Evolutionary conservation across 2,329 filamentous ascomycete species (phyloP).

Genomic region (Blastomyces silverae): DNA sequence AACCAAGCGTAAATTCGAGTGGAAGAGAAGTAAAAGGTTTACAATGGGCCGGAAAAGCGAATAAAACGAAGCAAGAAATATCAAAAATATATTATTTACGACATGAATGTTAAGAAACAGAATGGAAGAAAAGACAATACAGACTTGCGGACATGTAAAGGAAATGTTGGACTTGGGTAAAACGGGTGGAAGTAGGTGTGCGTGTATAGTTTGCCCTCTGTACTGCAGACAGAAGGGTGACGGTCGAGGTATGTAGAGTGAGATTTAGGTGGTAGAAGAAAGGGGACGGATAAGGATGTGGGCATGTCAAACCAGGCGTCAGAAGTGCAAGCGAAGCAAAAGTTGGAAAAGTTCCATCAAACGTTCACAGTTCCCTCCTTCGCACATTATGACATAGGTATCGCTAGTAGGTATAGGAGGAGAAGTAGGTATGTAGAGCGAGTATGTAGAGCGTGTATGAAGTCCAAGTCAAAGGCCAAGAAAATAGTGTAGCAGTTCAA

Average conservation of each 20-base stretch:
- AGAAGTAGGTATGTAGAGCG: neutral
- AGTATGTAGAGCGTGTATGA: constrained; percentile 9
- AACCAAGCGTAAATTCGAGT: neutral
- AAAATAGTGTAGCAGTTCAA: constrained; percentile 7
- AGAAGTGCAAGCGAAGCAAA: neutral
- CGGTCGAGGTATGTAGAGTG: neutral
- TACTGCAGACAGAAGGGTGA: constrained; percentile 7
- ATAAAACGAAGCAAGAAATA: neutral
- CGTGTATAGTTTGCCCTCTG: neutral
- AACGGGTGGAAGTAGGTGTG: neutral
- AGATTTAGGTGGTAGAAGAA: neutral
- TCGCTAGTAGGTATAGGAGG: neutral
- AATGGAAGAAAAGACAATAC: neutral
- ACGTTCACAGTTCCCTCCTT: neutral
- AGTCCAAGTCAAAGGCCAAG: constrained; percentile 6
- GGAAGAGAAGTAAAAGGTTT: neutral
- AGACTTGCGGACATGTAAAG: neutral
- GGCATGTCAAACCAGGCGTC: constrained; percentile 1
- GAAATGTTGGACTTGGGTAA: neutral
- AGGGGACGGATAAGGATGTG: neutral
- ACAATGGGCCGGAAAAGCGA: neutral
- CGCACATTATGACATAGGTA: neutral
- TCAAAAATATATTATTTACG: constrained; percentile 15
- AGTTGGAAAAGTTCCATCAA: neutral
- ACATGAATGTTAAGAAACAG: neutral